Evolutionary conservation across 768 basidiomycete species (phyloP).

Genomic region (Lactarius evosmus): DNA sequence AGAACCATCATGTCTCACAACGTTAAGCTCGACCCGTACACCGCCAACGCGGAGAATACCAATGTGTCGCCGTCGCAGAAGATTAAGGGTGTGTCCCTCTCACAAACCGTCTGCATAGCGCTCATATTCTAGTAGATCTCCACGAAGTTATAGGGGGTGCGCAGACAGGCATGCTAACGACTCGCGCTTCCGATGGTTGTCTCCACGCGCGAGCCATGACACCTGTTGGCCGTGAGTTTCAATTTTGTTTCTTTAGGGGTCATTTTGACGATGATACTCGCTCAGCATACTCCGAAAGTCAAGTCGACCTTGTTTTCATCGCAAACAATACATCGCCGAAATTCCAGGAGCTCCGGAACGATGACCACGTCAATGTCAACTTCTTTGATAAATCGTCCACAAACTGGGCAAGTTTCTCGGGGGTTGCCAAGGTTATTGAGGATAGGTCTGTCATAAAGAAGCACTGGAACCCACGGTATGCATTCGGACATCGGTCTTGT

Average conservation of each 20-base stretch:
- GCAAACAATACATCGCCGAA: slow-evolving; percentile 73
- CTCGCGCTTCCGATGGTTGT: slow-evolving; percentile 59
- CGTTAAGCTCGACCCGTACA: slow-evolving; percentile 69
- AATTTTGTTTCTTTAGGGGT: not conserved
- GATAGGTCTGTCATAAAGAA: slow-evolving; percentile 63
- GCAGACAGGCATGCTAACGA: slow-evolving; percentile 74
- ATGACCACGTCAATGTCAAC: slow-evolving; percentile 75
- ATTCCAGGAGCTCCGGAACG: slow-evolving; percentile 72
- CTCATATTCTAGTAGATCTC: slow-evolving; percentile 44
- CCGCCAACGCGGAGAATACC: slow-evolving; percentile 58
- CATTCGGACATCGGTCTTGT: slow-evolving; percentile 31
- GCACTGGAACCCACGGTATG: slow-evolving; percentile 54
- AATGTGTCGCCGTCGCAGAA: slow-evolving; percentile 59
- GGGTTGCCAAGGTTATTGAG: slow-evolving; percentile 61
- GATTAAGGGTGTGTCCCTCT: slow-evolving; percentile 46
- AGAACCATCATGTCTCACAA: slow-evolving; percentile 24
- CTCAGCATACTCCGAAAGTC: slow-evolving; percentile 44
- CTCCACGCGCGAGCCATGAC: slow-evolving; percentile 83
- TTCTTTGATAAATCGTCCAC: slow-evolving; percentile 69
- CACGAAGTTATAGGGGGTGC: slow-evolving; percentile 61
- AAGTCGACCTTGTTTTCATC: slow-evolving; percentile 62
- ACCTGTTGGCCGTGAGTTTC: slow-evolving; percentile 56
- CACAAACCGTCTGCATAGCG: too few species aligned
- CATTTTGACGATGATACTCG: slow-evolving; percentile 1
- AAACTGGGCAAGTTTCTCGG: slow-evolving; percentile 77